Base-by-base conservation (phyloP, 352 stramenopile genomes). In the Globisporangium lucens region DNA sequence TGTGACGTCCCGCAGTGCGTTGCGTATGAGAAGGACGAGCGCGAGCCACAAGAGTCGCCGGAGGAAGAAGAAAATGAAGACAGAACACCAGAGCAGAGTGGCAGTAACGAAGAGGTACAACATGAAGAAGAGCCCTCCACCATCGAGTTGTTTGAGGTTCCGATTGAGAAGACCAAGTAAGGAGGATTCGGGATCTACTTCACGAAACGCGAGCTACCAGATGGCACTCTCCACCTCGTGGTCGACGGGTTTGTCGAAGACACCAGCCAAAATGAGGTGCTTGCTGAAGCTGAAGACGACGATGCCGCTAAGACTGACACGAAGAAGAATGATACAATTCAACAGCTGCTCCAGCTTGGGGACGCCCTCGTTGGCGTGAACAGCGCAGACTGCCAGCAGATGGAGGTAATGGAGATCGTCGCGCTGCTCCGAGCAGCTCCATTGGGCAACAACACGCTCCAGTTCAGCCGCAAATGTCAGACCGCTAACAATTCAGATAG, bases 111-210 rank as follows among this genome's bases (percentile, higher is more conserved):
- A n/a, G 33, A 61, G 27, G 43, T 29, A 10, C 35, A 47, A 38
- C 10, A 24, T 2, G 9, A n/a, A 49, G 33, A 35, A 13, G 51
- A 55, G 36, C 4, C 15, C 6, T 5, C 29, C 6, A 24, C 10
- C 38, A 17, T 0, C 20, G 17, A 51, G 8, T 0, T 61, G 10
- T 78, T 80, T 52, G 58, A 74, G 13, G 60, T 72, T 8, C 41
- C 30, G 24, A 78, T 82, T 27, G 63, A 74, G 24, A 83, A 82
- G 60, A 78, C 74, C 7, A 66, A 71, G 7, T 74, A 71, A 29
- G 35, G 33, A 20, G 75, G 72, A 0, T 76, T 86, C 24, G 76
- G 76, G 4, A 80, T 86, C 38, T 84, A 81, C 66, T 86, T 83
- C 55, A 61, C 78, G 9, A 78, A 72, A 49, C 69, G 59, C 24